Evolutionary conservation across 192 early-diverging fungal genomes (phyloP).

Genomic region (Nowakowskiella sp.): DNA sequence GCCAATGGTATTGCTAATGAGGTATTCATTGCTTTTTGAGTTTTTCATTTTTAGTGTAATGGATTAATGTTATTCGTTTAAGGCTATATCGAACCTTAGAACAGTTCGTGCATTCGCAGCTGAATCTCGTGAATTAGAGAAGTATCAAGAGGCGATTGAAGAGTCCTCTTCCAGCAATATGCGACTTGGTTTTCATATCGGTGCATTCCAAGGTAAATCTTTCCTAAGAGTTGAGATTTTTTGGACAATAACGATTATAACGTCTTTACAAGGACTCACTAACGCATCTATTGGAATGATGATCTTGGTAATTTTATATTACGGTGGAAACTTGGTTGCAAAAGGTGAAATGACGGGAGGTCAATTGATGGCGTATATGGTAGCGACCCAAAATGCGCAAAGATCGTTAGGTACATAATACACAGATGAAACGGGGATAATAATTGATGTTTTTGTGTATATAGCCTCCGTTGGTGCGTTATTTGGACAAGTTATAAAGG

Average conservation of each 20-base stretch:
- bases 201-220: slow-evolving; percentile 23
- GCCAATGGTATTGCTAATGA: slow-evolving; percentile 21
- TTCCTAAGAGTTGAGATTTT: neutral
- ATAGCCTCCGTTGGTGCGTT: slow-evolving; percentile 27
- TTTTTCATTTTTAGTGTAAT: too few relatives aligned
- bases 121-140: slow-evolving; percentile 22
- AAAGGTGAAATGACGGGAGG: slow-evolving; percentile 29
- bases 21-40: too few relatives aligned
- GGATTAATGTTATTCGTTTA: too few relatives aligned
- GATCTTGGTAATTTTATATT: slow-evolving; percentile 33
- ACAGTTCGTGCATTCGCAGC: slow-evolving; percentile 37
- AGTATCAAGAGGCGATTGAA: slow-evolving; percentile 16
- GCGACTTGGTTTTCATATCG: slow-evolving; percentile 30
- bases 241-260: neutral
- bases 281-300: slow-evolving; percentile 29
- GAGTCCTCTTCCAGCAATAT: slow-evolving; percentile 6
- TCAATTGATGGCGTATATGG: slow-evolving; percentile 31
- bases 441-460: neutral
- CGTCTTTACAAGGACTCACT: slow-evolving; percentile 13
- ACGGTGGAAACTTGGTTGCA: slow-evolving; percentile 30
- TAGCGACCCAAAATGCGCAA: slow-evolving; percentile 38
- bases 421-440: neutral
- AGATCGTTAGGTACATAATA: slow-evolving; percentile 12
- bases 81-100: slow-evolving; percentile 29
- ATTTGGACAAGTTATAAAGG: slow-evolving; percentile 37